Percentiles rank a stretch among this genome's conserved stretches.
These are phyloP conservation scores for Penicillium argentinense DNA, from an alignment of 495 filamentous ascomycete species.

Conservation along the genomic window DNA sequence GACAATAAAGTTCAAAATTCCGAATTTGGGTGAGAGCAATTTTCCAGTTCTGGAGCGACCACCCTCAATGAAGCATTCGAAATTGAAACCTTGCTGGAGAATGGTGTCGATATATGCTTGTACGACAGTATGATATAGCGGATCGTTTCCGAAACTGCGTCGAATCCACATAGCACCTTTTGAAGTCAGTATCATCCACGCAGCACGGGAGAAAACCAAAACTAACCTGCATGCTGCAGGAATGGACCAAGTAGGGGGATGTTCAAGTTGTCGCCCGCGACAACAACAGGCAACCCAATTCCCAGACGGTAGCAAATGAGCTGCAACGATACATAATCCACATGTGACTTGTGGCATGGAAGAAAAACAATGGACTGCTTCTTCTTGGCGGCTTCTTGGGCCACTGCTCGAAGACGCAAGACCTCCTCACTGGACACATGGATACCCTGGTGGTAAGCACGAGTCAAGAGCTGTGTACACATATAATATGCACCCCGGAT, in stretches of 20 bases:
- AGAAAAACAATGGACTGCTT: conserved; percentile 96
- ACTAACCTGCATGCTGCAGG: conserved; percentile 82
- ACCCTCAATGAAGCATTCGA: conserved; percentile 97
- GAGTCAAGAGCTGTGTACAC: conserved; percentile 79
- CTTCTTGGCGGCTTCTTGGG: conserved; percentile 75
- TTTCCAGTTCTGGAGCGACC: conserved; percentile 92
- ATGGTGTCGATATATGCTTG: conserved; percentile 95
- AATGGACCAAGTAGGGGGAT: conserved; percentile 87
- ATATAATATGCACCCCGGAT: conserved; percentile 91
- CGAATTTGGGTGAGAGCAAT: conserved; percentile 89
- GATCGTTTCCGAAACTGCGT: conserved; percentile 87
- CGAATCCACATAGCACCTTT: conserved; percentile 94
- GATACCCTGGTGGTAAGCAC: conserved; percentile 94
- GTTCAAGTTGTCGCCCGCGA: conserved; percentile 95
- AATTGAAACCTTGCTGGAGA: conserved; percentile 85
- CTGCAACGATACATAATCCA: conserved; percentile 93
- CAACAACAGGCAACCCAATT: conserved; percentile 84
- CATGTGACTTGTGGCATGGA: conserved; percentile 90
- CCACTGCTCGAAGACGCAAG: conserved; percentile 73
- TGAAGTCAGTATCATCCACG: conserved; percentile 19
- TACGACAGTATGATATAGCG: conserved; percentile 84
- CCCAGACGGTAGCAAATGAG: conserved; percentile 93
- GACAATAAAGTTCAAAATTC: conserved; percentile 89
- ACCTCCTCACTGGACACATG: conserved; percentile 96
- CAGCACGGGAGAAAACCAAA: neutral